A percentile compares a stretch with the other conserved stretches of the same genome.
Conservation (phyloP, 345 rosid genomes). For the Acer yangbiense region DNA sequence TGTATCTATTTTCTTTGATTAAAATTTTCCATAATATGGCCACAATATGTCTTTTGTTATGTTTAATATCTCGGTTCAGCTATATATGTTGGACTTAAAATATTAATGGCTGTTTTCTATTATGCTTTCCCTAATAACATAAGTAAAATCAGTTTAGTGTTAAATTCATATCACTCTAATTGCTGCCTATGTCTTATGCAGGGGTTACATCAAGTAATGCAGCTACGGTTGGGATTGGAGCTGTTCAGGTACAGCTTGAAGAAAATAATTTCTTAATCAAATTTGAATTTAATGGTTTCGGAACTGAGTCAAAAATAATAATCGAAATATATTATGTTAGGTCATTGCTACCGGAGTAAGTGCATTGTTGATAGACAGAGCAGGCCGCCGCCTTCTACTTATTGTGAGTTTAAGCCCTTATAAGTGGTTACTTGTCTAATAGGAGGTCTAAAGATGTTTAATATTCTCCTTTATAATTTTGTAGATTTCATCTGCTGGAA, state of each 20-base stretch:
- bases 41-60: neutral
- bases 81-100: neutral
- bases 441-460: neutral
- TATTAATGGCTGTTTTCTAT: neutral
- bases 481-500: conserved; percentile 77
- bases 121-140: neutral
- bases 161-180: conserved; percentile 12
- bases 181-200: conserved; percentile 33
- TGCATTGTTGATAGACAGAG: conserved; percentile 85
- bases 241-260: conserved; percentile 66
- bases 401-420: conserved; percentile 55
- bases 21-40: neutral
- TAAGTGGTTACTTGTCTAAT: neutral
- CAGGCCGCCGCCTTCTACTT: conserved; percentile 90
- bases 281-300: neutral
- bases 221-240: conserved; percentile 88
- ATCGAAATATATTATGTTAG: conserved; percentile 27
- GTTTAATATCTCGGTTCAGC: conserved; percentile 2
- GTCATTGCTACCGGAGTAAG: conserved; percentile 78
- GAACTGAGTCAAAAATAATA: neutral
- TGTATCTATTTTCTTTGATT: neutral
- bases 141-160: neutral
- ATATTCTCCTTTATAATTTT: conserved; percentile 11
- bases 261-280: conserved; percentile 7
- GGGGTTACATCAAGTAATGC: conserved; percentile 80